Conservation (phyloP, 495 filamentous ascomycete genomes). For the Neurospora sp. region DNA sequence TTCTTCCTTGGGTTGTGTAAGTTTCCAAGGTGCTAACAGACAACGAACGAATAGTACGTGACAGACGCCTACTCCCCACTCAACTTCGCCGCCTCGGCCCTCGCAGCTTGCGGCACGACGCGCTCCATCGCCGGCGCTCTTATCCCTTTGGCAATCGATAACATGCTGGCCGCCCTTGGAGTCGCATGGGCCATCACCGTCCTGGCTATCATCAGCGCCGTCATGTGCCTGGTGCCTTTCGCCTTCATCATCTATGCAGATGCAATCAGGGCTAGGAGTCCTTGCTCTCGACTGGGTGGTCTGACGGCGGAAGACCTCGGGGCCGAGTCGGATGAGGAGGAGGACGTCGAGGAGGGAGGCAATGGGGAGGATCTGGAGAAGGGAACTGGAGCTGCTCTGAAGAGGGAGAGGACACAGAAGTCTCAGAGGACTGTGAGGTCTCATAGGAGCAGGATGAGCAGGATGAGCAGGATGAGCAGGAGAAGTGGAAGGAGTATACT, state of each 20-base stretch:
- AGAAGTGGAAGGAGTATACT: not conserved
- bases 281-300: conserved; percentile 5
- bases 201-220: conserved; percentile 16
- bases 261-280: conserved; percentile 12
- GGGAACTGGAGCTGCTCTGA: not conserved
- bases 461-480: not conserved
- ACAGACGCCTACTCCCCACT: conserved; percentile 52
- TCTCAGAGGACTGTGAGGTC: not conserved
- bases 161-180: conserved; percentile 15
- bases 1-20: not conserved
- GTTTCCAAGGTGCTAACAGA: not conserved
- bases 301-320: conserved; percentile 1
- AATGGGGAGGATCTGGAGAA: not conserved
- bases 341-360: not conserved
- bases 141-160: conserved; percentile 29
- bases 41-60: conserved; percentile 33
- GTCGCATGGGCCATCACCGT: conserved; percentile 19
- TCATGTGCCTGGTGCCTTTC: conserved; percentile 16
- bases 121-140: conserved; percentile 49
- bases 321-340: not conserved
- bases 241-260: conserved; percentile 17
- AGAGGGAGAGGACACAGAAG: not conserved
- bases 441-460: not conserved
- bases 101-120: conserved; percentile 48
- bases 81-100: conserved; percentile 54